A percentile compares a stretch with the other conserved stretches of the same genome.
phyloP scores from a whole-genome alignment of 2,329 filamentous ascomycete genomes.

The Alternaria sp. region DNA sequence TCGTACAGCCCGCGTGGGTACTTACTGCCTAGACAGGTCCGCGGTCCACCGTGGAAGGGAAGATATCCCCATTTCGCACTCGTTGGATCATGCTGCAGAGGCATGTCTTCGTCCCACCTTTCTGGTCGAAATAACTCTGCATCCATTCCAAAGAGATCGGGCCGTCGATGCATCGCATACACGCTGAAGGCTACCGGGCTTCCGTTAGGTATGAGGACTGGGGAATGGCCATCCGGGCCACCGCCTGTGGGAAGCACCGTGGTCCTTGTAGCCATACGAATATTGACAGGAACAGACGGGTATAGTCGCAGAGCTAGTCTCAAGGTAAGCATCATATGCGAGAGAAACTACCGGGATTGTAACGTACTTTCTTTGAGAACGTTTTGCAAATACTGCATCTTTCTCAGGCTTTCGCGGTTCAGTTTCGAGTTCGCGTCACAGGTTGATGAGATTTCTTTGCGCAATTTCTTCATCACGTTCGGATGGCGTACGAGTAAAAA shows the following conservation, averaged over 20 bases:
- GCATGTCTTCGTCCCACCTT: constrained; percentile 32
- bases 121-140: constrained; percentile 45
- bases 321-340: fast-evolving
- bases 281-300: constrained; percentile 38
- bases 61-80: constrained; percentile 33
- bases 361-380: not conserved
- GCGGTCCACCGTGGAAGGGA: constrained; percentile 39
- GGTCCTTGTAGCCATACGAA: constrained; percentile 28
- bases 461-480: not conserved
- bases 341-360: not conserved
- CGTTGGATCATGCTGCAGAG: not conserved
- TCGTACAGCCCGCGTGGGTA: not conserved
- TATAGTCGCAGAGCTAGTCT: constrained; percentile 47
- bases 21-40: constrained; percentile 32
- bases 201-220: constrained; percentile 41
- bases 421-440: not conserved
- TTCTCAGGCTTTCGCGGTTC: not conserved
- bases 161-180: constrained; percentile 41
- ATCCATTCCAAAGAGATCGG: constrained; percentile 45
- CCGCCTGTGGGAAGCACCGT: constrained; percentile 41
- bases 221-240: constrained; percentile 35
- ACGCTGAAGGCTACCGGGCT: constrained; percentile 29
- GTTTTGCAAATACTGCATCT: not conserved
- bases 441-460: not conserved
- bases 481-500: not conserved